phyloP scores from a whole-genome alignment of 1,139 yeast genomes.

The Debaryomyces subglobosus region DNA sequence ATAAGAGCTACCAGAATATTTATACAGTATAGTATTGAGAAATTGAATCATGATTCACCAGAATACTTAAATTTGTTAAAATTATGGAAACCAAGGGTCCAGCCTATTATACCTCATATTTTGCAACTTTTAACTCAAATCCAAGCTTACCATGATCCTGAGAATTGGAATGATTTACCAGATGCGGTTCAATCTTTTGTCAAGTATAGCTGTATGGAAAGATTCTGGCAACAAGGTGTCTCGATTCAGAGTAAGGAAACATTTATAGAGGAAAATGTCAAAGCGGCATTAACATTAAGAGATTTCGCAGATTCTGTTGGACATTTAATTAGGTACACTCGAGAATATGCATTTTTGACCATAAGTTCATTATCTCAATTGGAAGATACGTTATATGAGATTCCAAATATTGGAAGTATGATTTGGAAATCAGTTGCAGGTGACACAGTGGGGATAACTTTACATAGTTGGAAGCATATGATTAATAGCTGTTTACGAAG shows the following conservation, averaged over 20 bases:
- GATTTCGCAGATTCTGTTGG: slow-evolving; percentile 99
- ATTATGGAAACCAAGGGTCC: slow-evolving; percentile 92
- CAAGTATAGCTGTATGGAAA: slow-evolving; percentile 81
- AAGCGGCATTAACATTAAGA: slow-evolving; percentile 88
- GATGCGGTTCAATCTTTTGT: slow-evolving; percentile 90
- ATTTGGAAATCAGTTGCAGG: slow-evolving; percentile 88
- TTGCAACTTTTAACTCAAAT: slow-evolving; percentile 85
- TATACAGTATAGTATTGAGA: slow-evolving; percentile 93
- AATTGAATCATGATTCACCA: slow-evolving; percentile 73
- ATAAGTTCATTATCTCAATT: slow-evolving; percentile 88
- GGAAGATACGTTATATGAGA: slow-evolving; percentile 85
- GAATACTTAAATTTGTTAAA: slow-evolving; percentile 73
- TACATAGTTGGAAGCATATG: slow-evolving; percentile 98
- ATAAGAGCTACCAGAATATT: slow-evolving; percentile 94
- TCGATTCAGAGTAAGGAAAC: slow-evolving; percentile 93
- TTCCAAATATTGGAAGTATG: slow-evolving; percentile 76
- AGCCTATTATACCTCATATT: slow-evolving; percentile 89
- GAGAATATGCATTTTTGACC: slow-evolving; percentile 93
- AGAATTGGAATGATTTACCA: slow-evolving; percentile 86
- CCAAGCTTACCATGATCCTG: slow-evolving; percentile 93
- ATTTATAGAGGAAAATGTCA: slow-evolving; percentile 90
- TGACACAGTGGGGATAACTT: slow-evolving; percentile 81
- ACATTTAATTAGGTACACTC: slow-evolving; percentile 89
- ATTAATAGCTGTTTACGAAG: slow-evolving; percentile 86
- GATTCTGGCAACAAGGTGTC: slow-evolving; percentile 99